Evolutionary conservation across 2,329 filamentous ascomycete species (phyloP), one percentile per base, ranked within the genome.

Genomic region (Xylaria sp.): DNA sequence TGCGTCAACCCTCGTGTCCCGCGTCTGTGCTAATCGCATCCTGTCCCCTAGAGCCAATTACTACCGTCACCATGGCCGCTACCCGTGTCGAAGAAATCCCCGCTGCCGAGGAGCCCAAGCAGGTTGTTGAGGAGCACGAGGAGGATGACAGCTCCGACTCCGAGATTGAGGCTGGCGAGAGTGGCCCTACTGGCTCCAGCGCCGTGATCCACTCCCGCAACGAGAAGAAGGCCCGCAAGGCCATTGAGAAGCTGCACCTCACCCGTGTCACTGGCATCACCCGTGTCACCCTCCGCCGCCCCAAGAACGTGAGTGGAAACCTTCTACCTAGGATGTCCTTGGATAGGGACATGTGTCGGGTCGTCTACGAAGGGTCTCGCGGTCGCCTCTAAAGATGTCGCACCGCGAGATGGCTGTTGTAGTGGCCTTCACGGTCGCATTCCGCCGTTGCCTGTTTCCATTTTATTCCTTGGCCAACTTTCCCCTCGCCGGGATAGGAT

Each of bases 221-320:
- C 83, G 94, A 99, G 89, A 99, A 99, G 90, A 99, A 99, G 88
- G 95, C 94, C 72, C 89, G 94, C 81, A 99, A 99, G 87, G 92
- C 92, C 74, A 96, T 99, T 76, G 90, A 92, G 79, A 99, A 99
- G 88, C 87, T 97, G 75, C 92, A 96, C 76, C 83, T 99, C 76
- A 94, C 91, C 84, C 92, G 93, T 75, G 89, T 99, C 70, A 89
- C 90, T 74, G 95, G 94, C 76, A 99, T 99, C 80, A 99, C 94
- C 73, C 89, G 94, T 75, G 95, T 99, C 73, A 99, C 95, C 69
- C 87, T 99, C 75, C 90, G 94, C 80, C 86, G 95, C 79, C 95
- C 95, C 73, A 99, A 99, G 88, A 97, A 97, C 83, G 93, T 97
- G 83, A 84, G 92, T 89, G 23, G 50, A 30, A 53, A 39, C 48